Percentiles rank a stretch among this genome's conserved stretches.
Conservation (phyloP, 139 green algal species). For the Volvox africanus region DNA sequence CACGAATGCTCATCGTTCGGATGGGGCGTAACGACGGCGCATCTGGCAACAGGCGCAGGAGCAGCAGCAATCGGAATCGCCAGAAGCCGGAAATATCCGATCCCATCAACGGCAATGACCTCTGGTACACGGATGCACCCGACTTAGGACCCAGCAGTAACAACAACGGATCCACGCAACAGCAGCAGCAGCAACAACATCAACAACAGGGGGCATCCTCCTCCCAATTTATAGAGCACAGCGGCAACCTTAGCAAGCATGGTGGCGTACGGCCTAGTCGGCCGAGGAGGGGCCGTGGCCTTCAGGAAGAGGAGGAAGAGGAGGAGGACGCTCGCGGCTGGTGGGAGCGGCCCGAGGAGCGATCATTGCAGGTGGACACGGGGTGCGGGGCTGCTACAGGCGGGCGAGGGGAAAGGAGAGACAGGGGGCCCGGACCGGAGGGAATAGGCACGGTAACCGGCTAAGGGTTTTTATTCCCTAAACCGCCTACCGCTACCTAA, state of each 20-base stretch:
- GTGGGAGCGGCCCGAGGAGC: conserved; percentile 54
- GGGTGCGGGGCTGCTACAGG: background rate
- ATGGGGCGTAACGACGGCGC: conserved; percentile 33
- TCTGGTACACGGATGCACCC: conserved; percentile 8
- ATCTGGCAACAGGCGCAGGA: background rate
- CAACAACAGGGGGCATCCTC: background rate
- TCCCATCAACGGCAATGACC: background rate
- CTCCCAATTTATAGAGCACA: background rate
- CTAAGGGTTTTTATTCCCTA: background rate
- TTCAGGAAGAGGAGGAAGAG: conserved; percentile 1
- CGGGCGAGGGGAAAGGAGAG: background rate
- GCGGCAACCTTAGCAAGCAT: background rate
- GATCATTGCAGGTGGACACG: conserved; percentile 17
- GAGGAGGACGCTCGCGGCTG: conserved; percentile 44
- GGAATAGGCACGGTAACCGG: background rate
- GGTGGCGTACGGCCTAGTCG: background rate
- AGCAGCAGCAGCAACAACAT: background rate
- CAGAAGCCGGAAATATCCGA: background rate
- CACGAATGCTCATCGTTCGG: background rate
- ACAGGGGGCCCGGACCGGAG: background rate
- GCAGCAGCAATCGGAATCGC: conserved; percentile 9
- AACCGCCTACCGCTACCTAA: background rate
- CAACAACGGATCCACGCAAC: background rate
- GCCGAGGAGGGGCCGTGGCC: background rate
- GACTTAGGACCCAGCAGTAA: background rate